phyloP scores from a whole-genome alignment of 768 basidiomycete genomes.

The Cystofilobasidium ferigula region DNA sequence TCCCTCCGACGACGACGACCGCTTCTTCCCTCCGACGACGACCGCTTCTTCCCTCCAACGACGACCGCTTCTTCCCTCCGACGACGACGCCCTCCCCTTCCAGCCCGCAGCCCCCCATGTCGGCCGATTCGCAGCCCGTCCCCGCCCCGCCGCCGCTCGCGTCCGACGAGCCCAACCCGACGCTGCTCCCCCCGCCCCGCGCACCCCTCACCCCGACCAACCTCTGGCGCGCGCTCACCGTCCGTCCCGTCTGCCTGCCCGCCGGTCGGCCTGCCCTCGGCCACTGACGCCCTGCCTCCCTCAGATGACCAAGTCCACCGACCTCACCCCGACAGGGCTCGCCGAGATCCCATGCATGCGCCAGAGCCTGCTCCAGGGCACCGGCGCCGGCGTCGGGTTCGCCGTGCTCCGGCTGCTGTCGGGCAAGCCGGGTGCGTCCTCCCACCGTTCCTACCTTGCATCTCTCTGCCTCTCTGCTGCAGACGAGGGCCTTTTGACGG shows the following conservation, averaged over 20 bases:
- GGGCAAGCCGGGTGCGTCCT: conserved; percentile 10
- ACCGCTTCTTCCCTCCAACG: too few species aligned
- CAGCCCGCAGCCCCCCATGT: neutral
- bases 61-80: too few species aligned
- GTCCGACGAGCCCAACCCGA: conserved; percentile 20
- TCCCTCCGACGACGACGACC: too few species aligned
- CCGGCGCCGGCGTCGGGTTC: conserved; percentile 12
- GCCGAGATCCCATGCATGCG: conserved; percentile 22
- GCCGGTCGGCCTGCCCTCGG: neutral
- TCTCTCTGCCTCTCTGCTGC: neutral
- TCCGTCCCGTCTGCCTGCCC: neutral
- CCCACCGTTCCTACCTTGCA: neutral
- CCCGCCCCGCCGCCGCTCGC: neutral
- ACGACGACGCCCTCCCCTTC: neutral
- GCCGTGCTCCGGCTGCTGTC: conserved; percentile 6
- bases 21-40: too few species aligned
- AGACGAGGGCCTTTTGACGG: too few species aligned
- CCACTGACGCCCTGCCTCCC: neutral
- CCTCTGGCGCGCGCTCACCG: conserved; percentile 20
- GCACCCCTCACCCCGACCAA: conserved; percentile 6
- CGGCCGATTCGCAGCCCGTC: neutral
- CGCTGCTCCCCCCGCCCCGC: conserved; percentile 11
- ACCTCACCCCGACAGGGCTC: conserved; percentile 9
- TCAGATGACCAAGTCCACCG: conserved; percentile 13
- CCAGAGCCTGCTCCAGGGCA: conserved; percentile 17